Evolutionary conservation across 371 early-diverging fungal genomes (phyloP), one percentile per base, ranked within the genome.

Genomic region (Mucor irregularis): DNA sequence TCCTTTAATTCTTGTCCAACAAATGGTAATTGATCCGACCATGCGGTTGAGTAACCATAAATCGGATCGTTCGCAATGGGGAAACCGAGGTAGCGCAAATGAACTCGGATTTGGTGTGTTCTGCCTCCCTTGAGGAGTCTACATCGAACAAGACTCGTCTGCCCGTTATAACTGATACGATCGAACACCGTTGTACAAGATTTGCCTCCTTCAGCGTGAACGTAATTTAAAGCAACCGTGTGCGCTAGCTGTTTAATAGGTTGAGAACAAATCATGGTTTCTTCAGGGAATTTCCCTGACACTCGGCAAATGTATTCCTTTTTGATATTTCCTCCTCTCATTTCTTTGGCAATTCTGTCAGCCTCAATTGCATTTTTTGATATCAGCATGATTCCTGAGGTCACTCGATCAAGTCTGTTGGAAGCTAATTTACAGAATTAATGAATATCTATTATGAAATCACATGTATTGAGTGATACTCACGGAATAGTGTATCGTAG

Each of bases 41-140:
- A 95, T 0, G 87, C 70, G 0, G 82, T 80, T 10, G 66, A 52
- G 62, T 86, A 82, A 49, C 87, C 78, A 68, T 98, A 98, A 3
- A 96, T 68, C 4, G 96, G 94, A 69, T 99, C 99, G 69, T 99
- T 97, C 31, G 90, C 93, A 52, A 99, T 99, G 0, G 99, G 99
- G 64, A 84, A 86, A 5, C 99, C 99, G 1, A 99, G 82, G 65
- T 84, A 90, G 65, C 94, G 92, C 39, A 99, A 74, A 72, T 99
- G 99, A 14, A 99, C 98, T 42, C 99, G 90, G 54, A 99, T 99
- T 74, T 99, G 99, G 68, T 99, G 99, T 0, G 99, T 98, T 39
- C 99, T 81, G 3, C 99, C 99, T 0, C 98, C 98, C 19, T 90
- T 62, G 4, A 42, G 24, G 0, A 99, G 99, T 48, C 81, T 72